These are phyloP conservation scores for Helminthosporium solani DNA, from an alignment of 2,329 filamentous ascomycete genomes.

Conservation along the genomic window DNA sequence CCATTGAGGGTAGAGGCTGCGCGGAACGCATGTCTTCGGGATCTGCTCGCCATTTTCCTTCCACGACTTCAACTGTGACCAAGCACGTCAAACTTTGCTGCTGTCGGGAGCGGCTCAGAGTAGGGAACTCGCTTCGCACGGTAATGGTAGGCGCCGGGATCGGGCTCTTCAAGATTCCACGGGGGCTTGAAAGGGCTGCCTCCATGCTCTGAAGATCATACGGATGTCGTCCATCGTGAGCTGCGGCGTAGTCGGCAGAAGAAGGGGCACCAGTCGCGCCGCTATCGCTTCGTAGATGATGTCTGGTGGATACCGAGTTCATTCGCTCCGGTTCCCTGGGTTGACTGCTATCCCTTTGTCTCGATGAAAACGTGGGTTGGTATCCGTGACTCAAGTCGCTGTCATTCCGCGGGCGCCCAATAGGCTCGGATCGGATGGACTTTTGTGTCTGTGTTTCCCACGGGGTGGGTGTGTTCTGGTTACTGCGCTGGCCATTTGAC, in stretches of 20 bases:
- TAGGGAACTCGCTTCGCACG: slow-evolving; percentile 94
- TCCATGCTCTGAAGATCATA: slow-evolving; percentile 98
- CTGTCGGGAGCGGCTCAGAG: slow-evolving; percentile 84
- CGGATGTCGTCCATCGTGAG: slow-evolving; percentile 76
- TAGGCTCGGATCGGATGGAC: slow-evolving; percentile 48
- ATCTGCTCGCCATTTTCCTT: slow-evolving; percentile 86
- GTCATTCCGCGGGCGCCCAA: slow-evolving; percentile 34
- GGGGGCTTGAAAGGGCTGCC: slow-evolving; percentile 73
- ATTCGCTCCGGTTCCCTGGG: slow-evolving; percentile 45
- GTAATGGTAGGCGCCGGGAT: slow-evolving; percentile 91
- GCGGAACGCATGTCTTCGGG: slow-evolving; percentile 69
- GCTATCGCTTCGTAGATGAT: slow-evolving; percentile 76
- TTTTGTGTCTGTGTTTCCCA: slow-evolving; percentile 61
- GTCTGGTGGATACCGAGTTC: slow-evolving; percentile 30
- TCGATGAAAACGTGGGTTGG: slow-evolving; percentile 25
- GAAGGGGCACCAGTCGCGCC: slow-evolving; percentile 70
- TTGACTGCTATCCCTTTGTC: slow-evolving; percentile 41
- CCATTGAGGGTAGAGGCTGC: slow-evolving; percentile 52
- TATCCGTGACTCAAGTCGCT: slow-evolving; percentile 37
- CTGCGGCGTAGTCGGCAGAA: slow-evolving; percentile 77
- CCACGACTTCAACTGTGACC: slow-evolving; percentile 89
- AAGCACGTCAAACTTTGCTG: slow-evolving; percentile 94
- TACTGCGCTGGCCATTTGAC: slow-evolving; percentile 42
- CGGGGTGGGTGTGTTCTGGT: slow-evolving; percentile 57
- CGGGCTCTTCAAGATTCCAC: slow-evolving; percentile 71